phyloP scores from a whole-genome alignment of 805 yeast genomes.

The Saturnispora kantuleensis region DNA sequence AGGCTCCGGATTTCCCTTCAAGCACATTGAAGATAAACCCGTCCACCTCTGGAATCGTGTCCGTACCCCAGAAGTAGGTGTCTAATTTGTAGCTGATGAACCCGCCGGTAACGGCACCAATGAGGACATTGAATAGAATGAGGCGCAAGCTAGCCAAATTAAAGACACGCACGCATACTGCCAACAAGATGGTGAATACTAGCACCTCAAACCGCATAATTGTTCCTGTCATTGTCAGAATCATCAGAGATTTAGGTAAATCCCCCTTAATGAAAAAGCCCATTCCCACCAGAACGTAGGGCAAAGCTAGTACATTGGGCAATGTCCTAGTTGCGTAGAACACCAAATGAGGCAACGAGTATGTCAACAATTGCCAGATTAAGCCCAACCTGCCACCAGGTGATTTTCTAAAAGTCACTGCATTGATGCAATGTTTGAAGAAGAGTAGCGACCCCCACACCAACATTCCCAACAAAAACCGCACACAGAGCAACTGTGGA shows the following conservation, averaged over 20 bases:
- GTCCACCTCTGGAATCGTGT: slow-evolving; percentile 58
- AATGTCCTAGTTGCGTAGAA: slow-evolving; percentile 77
- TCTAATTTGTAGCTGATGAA: slow-evolving; percentile 45
- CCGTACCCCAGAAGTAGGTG: slow-evolving; percentile 60
- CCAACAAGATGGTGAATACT: slow-evolving; percentile 41
- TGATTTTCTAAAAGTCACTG: slow-evolving; percentile 18
- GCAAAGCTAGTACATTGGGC: slow-evolving; percentile 82
- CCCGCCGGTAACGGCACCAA: slow-evolving; percentile 39
- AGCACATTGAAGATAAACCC: slow-evolving; percentile 69
- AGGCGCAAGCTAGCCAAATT: not conserved
- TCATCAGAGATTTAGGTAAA: slow-evolving; percentile 35
- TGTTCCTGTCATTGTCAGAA: slow-evolving; percentile 52
- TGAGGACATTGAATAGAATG: slow-evolving; percentile 29
- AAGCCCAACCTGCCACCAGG: not conserved
- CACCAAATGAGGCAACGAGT: slow-evolving; percentile 68
- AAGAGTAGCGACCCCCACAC: slow-evolving; percentile 46
- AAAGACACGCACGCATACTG: slow-evolving; percentile 11
- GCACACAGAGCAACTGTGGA: slow-evolving; percentile 41
- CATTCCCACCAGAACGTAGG: slow-evolving; percentile 52
- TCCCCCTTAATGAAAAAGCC: slow-evolving; percentile 42
- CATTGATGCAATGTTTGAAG: slow-evolving; percentile 34
- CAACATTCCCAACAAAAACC: slow-evolving; percentile 51
- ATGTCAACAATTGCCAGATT: slow-evolving; percentile 31
- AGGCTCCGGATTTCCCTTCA: slow-evolving; percentile 59
- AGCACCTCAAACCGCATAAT: slow-evolving; percentile 69